These are phyloP conservation scores for Colletotrichum scovillei DNA, from an alignment of 2,329 filamentous ascomycete species.

Conservation along the genomic window DNA sequence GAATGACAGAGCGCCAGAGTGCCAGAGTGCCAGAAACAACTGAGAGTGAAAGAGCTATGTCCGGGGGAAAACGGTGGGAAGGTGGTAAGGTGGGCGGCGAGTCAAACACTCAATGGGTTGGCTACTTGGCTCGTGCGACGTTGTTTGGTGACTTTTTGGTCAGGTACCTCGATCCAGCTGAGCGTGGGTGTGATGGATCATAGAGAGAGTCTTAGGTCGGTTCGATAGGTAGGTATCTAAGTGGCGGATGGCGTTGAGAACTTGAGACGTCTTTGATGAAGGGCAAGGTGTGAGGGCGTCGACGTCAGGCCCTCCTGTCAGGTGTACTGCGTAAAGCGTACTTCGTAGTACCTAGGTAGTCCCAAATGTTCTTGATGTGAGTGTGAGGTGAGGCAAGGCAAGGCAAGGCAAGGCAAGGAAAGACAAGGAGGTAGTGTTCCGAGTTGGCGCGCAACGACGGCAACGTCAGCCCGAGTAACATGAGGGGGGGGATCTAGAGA, in stretches of 20 bases:
- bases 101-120: conserved; percentile 19
- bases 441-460: conserved; percentile 12
- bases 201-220: not conserved
- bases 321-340: conserved; percentile 4
- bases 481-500: not conserved
- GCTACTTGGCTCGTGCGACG: conserved; percentile 30
- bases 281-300: conserved; percentile 21
- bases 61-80: conserved; percentile 8
- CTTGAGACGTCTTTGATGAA: conserved; percentile 13
- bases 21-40: not conserved
- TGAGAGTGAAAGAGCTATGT: conserved; percentile 9
- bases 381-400: not conserved
- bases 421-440: conserved; percentile 11
- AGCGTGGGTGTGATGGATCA: not conserved
- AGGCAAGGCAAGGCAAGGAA: conserved; percentile 8
- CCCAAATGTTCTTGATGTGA: not conserved
- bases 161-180: conserved; percentile 30
- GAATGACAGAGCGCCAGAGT: not conserved
- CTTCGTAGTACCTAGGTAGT: not conserved
- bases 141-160: conserved; percentile 7
- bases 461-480: conserved; percentile 10
- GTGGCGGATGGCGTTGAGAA: not conserved
- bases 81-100: conserved; percentile 11
- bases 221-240: not conserved
- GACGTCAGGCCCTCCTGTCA: conserved; percentile 25